A percentile compares a stretch with the other conserved stretches of the same genome.
Evolutionary conservation across 306 rosid genomes (phyloP).

Genomic region (Argentina anserina): DNA sequence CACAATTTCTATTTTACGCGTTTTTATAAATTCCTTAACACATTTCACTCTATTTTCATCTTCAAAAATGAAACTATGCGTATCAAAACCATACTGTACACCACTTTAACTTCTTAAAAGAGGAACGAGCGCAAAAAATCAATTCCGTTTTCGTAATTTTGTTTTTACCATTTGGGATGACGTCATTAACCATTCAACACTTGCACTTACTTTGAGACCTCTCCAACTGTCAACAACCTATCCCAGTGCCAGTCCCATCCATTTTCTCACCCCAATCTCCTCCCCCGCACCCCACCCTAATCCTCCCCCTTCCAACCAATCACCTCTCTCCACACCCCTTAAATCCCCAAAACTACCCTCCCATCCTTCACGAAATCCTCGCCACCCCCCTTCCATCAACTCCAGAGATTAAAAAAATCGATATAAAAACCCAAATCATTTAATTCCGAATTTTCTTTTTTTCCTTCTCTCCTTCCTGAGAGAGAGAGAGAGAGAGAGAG

Average conservation of each 20-base stretch:
- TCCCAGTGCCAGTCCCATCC: slow-evolving; percentile 13
- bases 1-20: too few relatives aligned
- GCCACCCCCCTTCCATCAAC: neutral
- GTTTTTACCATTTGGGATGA: too few relatives aligned
- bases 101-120: too few relatives aligned
- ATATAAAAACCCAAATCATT: slow-evolving; percentile 17
- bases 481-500: too few relatives aligned
- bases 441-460: neutral
- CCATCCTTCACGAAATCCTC: slow-evolving; percentile 9
- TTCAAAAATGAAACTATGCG: too few relatives aligned
- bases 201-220: neutral
- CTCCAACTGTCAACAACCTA: slow-evolving; percentile 6
- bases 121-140: too few relatives aligned
- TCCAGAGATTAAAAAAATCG: neutral
- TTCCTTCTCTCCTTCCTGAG: neutral
- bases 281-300: neutral
- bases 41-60: too few relatives aligned
- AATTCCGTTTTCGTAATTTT: too few relatives aligned
- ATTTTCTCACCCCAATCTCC: too few relatives aligned
- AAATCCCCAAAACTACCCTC: slow-evolving; percentile 34
- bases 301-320: neutral
- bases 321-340: neutral
- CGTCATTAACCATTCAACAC: too few relatives aligned
- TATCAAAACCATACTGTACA: too few relatives aligned
- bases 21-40: too few relatives aligned